A percentile compares a stretch with the other conserved stretches of the same genome.
phyloP scores from a whole-genome alignment of 306 rosid species.

The Coriaria nepalensis region DNA sequence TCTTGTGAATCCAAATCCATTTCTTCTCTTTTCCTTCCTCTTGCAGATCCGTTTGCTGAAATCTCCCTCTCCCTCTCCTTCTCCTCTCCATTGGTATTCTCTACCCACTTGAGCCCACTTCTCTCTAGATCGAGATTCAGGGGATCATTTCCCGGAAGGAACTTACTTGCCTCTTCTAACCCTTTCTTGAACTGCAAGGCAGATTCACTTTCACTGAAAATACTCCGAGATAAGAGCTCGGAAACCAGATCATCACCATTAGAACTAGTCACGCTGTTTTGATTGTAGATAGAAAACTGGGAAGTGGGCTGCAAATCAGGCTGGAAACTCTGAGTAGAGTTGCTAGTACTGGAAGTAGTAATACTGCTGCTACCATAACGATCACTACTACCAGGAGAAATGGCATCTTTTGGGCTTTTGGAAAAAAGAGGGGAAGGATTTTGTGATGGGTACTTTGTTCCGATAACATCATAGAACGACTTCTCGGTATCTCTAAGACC shows the following conservation, averaged over 20 bases:
- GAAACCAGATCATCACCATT: slow-evolving; percentile 21
- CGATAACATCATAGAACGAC: slow-evolving; percentile 69
- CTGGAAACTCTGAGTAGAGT: slow-evolving; percentile 4
- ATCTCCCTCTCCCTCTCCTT: slow-evolving; percentile 23
- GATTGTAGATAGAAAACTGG: slow-evolving; percentile 12
- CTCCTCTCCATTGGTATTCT: slow-evolving; percentile 5
- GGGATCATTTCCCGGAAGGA: slow-evolving; percentile 47
- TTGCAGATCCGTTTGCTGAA: slow-evolving; percentile 20
- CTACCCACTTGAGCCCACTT: slow-evolving; percentile 7
- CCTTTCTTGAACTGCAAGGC: slow-evolving; percentile 60
- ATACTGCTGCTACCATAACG: slow-evolving; percentile 7
- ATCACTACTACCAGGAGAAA: slow-evolving; percentile 11
- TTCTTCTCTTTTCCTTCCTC: slow-evolving; percentile 34
- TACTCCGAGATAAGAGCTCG: slow-evolving; percentile 49
- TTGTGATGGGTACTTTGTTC: slow-evolving; percentile 38
- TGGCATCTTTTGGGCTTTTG: slow-evolving; percentile 17
- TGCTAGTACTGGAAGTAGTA: slow-evolving; percentile 14
- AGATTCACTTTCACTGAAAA: slow-evolving; percentile 46
- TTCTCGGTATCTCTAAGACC: slow-evolving; percentile 68
- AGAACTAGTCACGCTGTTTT: slow-evolving; percentile 13
- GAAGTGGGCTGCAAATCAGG: slow-evolving; percentile 15
- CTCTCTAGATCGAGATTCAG: slow-evolving; percentile 32
- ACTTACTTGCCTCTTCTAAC: slow-evolving; percentile 80
- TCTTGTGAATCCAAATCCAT: slow-evolving; percentile 20
- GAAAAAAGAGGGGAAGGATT: slow-evolving; percentile 6